phyloP scores from a whole-genome alignment of 352 stramenopile genomes.

The Phytophthora aleatoria region DNA sequence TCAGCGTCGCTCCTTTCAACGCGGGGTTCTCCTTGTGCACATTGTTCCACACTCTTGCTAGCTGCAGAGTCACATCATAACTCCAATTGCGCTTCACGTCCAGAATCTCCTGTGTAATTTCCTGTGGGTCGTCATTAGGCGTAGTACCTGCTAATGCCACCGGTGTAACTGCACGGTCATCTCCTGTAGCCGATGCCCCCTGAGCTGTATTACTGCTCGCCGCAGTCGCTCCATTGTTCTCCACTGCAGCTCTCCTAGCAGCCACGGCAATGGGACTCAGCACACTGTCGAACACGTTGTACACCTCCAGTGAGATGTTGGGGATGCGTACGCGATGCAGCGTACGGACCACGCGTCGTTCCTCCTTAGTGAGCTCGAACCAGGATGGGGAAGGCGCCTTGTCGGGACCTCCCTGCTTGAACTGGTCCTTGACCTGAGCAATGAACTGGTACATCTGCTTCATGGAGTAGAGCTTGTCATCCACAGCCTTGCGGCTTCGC shows the following conservation, averaged over 20 bases:
- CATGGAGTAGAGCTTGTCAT: constrained; percentile 71
- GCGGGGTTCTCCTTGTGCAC: constrained; percentile 37
- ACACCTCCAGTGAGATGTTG: constrained; percentile 65
- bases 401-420: constrained; percentile 33
- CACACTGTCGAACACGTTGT: constrained; percentile 58
- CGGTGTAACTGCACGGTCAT: neutral
- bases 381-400: constrained; percentile 42
- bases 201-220: neutral
- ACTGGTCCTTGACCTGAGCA: constrained; percentile 55
- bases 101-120: constrained; percentile 33
- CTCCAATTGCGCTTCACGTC: constrained; percentile 66
- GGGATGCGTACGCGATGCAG: constrained; percentile 61
- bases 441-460: constrained; percentile 84
- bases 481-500: constrained; percentile 61
- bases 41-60: constrained; percentile 56
- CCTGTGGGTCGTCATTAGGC: constrained; percentile 17
- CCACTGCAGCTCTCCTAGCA: constrained; percentile 9
- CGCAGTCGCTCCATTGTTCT: neutral
- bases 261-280: constrained; percentile 36
- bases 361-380: constrained; percentile 65
- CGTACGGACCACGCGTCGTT: constrained; percentile 53
- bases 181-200: neutral
- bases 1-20: constrained; percentile 47
- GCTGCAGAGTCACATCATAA: constrained; percentile 62
- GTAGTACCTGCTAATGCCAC: neutral